A percentile compares a stretch with the other conserved stretches of the same genome.
Evolutionary conservation across 768 basidiomycete species (phyloP).

Genomic region (Mycena polygramma): DNA sequence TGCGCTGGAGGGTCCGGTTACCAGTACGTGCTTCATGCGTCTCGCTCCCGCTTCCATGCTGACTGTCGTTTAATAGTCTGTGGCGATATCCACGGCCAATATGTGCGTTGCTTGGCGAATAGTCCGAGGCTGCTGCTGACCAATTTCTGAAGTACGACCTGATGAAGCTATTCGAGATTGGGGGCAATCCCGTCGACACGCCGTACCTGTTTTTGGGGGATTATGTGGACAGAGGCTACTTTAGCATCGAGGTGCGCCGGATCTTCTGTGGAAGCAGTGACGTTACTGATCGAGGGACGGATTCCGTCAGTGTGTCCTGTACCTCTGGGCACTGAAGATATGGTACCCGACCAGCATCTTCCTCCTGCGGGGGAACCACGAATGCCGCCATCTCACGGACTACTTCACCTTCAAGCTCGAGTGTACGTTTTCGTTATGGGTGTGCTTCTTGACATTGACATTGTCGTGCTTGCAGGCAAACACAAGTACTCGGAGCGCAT

Average conservation of each 20-base stretch:
- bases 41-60: constrained; percentile 22
- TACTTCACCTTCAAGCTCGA: constrained; percentile 99
- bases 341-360: constrained; percentile 98
- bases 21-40: constrained; percentile 67
- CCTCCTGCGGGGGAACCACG: constrained; percentile 97
- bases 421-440: constrained; percentile 66
- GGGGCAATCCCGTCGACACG: constrained; percentile 93
- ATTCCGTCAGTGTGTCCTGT: constrained; percentile 87
- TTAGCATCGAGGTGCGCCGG: constrained; percentile 84
- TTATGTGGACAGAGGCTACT: constrained; percentile 94
- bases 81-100: constrained; percentile 99
- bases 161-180: constrained; percentile 96
- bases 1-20: constrained; percentile 97
- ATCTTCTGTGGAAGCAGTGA: constrained; percentile 6
- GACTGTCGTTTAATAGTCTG: constrained; percentile 69
- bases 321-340: constrained; percentile 98
- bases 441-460: constrained; percentile 14
- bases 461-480: constrained; percentile 74
- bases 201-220: constrained; percentile 93
- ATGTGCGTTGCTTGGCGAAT: constrained; percentile 67
- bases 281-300: constrained; percentile 13
- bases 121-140: constrained; percentile 5
- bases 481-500: constrained; percentile 98
- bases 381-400: constrained; percentile 98
- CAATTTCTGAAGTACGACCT: constrained; percentile 77